Conservation (phyloP, 1,284 basidiomycete genomes). For the Earliella scabrosa region DNA sequence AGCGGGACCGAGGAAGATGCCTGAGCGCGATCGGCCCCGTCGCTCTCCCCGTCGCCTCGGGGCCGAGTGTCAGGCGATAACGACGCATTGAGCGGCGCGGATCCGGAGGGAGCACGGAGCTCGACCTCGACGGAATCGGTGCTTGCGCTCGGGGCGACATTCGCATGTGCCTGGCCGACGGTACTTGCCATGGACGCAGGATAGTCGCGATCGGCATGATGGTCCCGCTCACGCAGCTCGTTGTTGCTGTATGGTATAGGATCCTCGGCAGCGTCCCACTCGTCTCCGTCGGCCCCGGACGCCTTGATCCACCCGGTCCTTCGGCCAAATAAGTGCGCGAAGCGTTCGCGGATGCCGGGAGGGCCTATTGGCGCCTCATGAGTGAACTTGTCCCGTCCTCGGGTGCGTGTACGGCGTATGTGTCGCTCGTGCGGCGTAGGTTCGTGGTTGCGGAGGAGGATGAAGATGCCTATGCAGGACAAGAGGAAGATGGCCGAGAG, state of each 20-base stretch:
- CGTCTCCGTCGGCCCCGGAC: constrained; percentile 30
- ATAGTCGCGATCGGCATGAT: background rate
- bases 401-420: constrained; percentile 26
- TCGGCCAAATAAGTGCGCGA: constrained; percentile 31
- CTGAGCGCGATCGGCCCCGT: background rate
- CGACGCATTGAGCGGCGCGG: background rate
- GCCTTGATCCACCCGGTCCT: constrained; percentile 34
- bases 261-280: constrained; percentile 35
- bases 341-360: constrained; percentile 31
- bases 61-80: background rate
- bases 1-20: background rate
- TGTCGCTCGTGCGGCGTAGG: constrained; percentile 36
- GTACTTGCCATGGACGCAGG: constrained; percentile 10
- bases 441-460: constrained; percentile 38
- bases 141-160: constrained; percentile 12
- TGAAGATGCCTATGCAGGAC: constrained; percentile 39
- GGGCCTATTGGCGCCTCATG: constrained; percentile 29
- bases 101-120: constrained; percentile 20
- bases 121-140: constrained; percentile 27
- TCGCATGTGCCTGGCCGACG: background rate
- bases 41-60: too few relatives aligned
- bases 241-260: constrained; percentile 6
- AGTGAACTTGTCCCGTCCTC: constrained; percentile 24
- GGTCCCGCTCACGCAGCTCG: constrained; percentile 16
- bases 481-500: constrained; percentile 38